Percentiles rank a stretch among this genome's conserved stretches.
These are phyloP conservation scores for Cystofilobasidium macerans DNA, from an alignment of 768 basidiomycete species.

Conservation along the genomic window DNA sequence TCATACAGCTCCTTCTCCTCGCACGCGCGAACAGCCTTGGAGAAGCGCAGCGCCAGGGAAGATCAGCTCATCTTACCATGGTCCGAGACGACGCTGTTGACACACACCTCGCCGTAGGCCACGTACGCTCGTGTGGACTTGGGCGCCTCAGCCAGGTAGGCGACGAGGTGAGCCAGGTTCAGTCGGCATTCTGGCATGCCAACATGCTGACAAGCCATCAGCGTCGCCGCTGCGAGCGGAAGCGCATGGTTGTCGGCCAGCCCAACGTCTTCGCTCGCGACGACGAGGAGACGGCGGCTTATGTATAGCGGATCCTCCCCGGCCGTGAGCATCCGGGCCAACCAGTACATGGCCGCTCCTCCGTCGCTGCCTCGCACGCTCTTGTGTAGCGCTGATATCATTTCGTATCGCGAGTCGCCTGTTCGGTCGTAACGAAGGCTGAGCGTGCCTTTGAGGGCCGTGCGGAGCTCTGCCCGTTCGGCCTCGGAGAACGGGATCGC, in stretches of 20 bases:
- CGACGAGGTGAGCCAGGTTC: constrained; percentile 63
- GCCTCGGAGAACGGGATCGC: constrained; percentile 29
- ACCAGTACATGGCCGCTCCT: constrained; percentile 74
- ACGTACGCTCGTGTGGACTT: constrained; percentile 72
- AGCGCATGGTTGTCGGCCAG: constrained; percentile 67
- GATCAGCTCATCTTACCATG: neutral
- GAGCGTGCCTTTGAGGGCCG: constrained; percentile 42
- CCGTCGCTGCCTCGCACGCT: constrained; percentile 65
- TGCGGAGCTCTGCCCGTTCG: constrained; percentile 47
- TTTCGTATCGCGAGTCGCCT: constrained; percentile 66
- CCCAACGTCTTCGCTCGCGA: constrained; percentile 78
- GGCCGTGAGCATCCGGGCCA: constrained; percentile 67
- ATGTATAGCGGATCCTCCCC: constrained; percentile 68
- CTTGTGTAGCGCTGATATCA: constrained; percentile 71
- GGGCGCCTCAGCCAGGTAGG: constrained; percentile 68
- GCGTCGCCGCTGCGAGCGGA: constrained; percentile 48
- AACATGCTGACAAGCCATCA: constrained; percentile 39
- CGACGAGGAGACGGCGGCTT: constrained; percentile 60
- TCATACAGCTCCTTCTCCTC: constrained; percentile 54
- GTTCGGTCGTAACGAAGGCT: constrained; percentile 63
- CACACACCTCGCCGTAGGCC: constrained; percentile 51
- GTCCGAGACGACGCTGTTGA: neutral
- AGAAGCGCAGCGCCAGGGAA: neutral
- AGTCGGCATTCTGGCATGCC: constrained; percentile 39
- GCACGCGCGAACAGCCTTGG: constrained; percentile 3